Conservation (phyloP, 257 asterid species). For the Gardenia jasminoides region DNA sequence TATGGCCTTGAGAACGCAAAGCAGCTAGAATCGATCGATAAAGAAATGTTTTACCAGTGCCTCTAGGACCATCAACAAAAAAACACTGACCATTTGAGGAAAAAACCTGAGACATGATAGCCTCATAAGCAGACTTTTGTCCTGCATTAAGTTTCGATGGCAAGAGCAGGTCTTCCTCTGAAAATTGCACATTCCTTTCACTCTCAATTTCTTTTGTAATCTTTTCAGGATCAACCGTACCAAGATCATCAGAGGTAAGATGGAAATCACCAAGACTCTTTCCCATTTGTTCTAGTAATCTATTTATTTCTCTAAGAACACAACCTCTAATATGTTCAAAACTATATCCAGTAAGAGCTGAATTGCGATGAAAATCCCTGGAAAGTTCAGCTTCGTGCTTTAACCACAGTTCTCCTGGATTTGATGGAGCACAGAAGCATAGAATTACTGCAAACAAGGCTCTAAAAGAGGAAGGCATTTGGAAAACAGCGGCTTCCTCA, state of each 20-base stretch:
- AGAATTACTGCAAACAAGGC: neutral
- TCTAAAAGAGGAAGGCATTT: neutral
- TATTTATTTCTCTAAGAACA: neutral
- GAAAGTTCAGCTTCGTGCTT: neutral
- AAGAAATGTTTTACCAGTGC: neutral
- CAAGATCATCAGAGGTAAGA: neutral
- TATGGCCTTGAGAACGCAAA: neutral
- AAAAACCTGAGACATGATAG: too few relatives aligned
- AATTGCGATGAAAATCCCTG: neutral
- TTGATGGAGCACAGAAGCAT: neutral
- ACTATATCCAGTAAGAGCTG: neutral
- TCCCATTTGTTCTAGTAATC: neutral
- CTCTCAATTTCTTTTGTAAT: neutral
- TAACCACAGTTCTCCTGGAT: neutral
- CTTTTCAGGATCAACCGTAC: too few relatives aligned
- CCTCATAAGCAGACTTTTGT: too few relatives aligned
- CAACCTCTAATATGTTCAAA: rapidly evolving
- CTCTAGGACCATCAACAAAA: slow-evolving; percentile 6
- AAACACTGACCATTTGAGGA: neutral
- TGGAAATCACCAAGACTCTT: neutral
- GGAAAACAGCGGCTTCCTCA: neutral
- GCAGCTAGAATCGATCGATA: neutral
- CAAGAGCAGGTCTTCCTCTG: neutral
- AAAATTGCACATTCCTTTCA: neutral
- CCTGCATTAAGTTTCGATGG: too few relatives aligned